These are phyloP conservation scores for Musa schizocarpa DNA, from an alignment of 176 grass and related monocot species.

Conservation along the genomic window DNA sequence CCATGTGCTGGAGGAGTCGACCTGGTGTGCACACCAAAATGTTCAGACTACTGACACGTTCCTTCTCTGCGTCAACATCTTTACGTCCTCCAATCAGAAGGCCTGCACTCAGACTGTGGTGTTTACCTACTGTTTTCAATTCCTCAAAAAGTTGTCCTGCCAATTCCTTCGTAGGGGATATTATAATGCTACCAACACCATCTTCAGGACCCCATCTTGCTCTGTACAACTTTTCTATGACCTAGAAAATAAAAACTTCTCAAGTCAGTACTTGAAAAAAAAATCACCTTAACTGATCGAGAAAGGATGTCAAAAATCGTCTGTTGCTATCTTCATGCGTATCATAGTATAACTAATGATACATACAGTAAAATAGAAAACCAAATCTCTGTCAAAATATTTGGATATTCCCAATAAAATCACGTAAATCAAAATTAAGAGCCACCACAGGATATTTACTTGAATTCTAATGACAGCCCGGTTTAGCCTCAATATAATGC, in stretches of 20 bases:
- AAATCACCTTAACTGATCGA: background rate
- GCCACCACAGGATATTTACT: too few relatives aligned
- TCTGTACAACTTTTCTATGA: constrained; percentile 80
- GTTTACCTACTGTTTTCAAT: constrained; percentile 37
- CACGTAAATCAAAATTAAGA: too few relatives aligned
- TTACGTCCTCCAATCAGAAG: constrained; percentile 62
- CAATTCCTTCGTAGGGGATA: constrained; percentile 80
- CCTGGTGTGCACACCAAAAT: constrained; percentile 89
- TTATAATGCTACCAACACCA: constrained; percentile 73
- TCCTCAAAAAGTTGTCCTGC: constrained; percentile 76
- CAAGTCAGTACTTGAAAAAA: background rate
- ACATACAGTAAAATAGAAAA: background rate
- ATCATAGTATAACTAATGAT: background rate
- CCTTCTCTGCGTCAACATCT: constrained; percentile 72
- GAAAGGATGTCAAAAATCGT: background rate
- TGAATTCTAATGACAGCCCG: too few relatives aligned
- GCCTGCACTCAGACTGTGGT: constrained; percentile 56
- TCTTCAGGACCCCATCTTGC: constrained; percentile 51
- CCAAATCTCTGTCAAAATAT: background rate
- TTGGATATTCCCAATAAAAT: too few relatives aligned
- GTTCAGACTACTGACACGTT: constrained; percentile 53
- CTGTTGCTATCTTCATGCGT: background rate
- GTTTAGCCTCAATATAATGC: too few relatives aligned
- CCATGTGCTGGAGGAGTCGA: constrained; percentile 82
- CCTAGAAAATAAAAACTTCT: constrained; percentile 15